Evolutionary conservation across 2,329 filamentous ascomycete genomes (phyloP).

Genomic region (Curvularia hawaiiensis): DNA sequence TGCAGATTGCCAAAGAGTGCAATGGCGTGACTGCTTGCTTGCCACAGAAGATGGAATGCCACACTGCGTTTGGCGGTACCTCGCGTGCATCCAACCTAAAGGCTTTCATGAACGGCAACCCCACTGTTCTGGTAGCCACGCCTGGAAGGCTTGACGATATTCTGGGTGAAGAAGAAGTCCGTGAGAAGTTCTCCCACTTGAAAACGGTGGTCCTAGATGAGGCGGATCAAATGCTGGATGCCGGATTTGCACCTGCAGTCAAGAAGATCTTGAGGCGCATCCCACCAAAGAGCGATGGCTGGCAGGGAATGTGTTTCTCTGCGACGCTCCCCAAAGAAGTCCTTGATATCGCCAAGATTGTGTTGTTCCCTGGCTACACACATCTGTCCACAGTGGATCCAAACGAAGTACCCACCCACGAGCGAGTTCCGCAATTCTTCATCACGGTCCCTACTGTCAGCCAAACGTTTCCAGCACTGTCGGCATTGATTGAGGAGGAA

Average conservation of each 20-base stretch:
- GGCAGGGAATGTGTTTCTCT: slow-evolving; percentile 58
- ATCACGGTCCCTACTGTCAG: slow-evolving; percentile 51
- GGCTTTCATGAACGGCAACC: slow-evolving; percentile 43
- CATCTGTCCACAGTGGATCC: slow-evolving; percentile 52
- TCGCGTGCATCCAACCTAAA: slow-evolving; percentile 40
- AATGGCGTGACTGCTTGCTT: slow-evolving; percentile 51
- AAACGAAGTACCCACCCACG: slow-evolving; percentile 53
- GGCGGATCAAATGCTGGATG: slow-evolving; percentile 55
- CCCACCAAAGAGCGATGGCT: slow-evolving; percentile 56
- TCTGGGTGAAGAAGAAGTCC: slow-evolving; percentile 51
- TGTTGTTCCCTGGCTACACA: slow-evolving; percentile 51
- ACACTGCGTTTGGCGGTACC: slow-evolving; percentile 53
- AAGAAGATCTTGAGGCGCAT: slow-evolving; percentile 58
- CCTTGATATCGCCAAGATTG: slow-evolving; percentile 51
- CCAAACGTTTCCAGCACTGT: slow-evolving; percentile 54
- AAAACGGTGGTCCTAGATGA: slow-evolving; percentile 54
- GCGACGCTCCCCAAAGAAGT: slow-evolving; percentile 54
- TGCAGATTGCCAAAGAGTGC: slow-evolving; percentile 57
- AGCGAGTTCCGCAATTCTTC: slow-evolving; percentile 56
- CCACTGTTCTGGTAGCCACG: slow-evolving; percentile 54
- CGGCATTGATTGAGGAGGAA: slow-evolving; percentile 54
- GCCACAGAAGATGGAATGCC: slow-evolving; percentile 48
- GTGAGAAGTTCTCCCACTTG: slow-evolving; percentile 52
- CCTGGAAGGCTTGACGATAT: slow-evolving; percentile 56
- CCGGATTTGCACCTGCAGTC: slow-evolving; percentile 60